Evolutionary conservation across 2,329 filamentous ascomycete genomes (phyloP), one percentile per base, ranked within the genome.

Genomic region (Fusarium tuaranense): DNA sequence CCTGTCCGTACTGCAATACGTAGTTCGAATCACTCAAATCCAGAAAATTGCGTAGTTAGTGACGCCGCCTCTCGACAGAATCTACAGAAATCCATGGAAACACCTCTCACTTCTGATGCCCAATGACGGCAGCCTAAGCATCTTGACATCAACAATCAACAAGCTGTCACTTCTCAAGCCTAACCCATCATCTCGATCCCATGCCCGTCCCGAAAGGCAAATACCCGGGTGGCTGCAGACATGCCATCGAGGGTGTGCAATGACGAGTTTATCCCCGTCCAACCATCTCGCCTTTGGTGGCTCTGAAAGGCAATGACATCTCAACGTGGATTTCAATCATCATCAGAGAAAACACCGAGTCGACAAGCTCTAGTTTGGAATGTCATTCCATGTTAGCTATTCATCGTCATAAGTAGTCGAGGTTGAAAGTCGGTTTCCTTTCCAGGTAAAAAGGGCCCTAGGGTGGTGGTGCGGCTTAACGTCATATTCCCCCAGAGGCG

Each of bases 381-480:
- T 70, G 64, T 68, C 63, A 73, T 58, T 10, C n/a, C 32, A 60
- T 12, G 27, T 36, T 39, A 36, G 27, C 36, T 30, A 30, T 64
- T 39, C 36, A n/a, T 51, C 71, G 69, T 78, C 71, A 78, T 71
- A 51, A 44, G 60, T 51, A 63, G 20, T 63, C 59, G 36, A 71
- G 57, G 61, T 44, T 65, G 46, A 67, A 73, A 65, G 25, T 58
- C 65, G 25, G 59, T 67, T 67, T 53, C 69, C 59, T 66, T 41
- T 38, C 18, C 25, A 64, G 46, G 38, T 39, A 63, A 30, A 63
- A 63, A 51, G 27, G 13, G 53, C 67, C 14, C 53, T 63, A 36
- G 57, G 61, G 61, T 70, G 60, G 59, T 74, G 71, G 71, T 72
- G 53, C 68, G 61, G 67, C 68, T 71, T 53, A 73, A 78, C 76